Evolutionary conservation across 306 rosid genomes (phyloP).

Genomic region (Vigna radiata): DNA sequence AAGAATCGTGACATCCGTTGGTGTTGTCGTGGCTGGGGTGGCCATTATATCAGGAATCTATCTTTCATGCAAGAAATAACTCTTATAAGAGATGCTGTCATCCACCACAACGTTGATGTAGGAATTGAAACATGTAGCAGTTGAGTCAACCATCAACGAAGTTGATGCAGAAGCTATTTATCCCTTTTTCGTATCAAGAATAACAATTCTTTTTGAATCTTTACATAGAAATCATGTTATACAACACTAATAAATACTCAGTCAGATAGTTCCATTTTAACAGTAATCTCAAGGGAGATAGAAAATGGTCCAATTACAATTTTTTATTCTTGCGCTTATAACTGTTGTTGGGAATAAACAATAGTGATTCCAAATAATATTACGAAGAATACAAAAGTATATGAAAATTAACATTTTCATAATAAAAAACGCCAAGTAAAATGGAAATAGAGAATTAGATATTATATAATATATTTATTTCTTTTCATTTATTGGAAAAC

Average conservation of each 20-base stretch:
- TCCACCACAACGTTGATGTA: constrained; percentile 15
- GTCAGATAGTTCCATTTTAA: neutral
- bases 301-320: neutral
- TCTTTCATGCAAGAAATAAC: constrained; percentile 68
- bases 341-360: no score
- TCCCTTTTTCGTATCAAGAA: constrained; percentile 4
- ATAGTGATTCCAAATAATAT: no score
- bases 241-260: neutral
- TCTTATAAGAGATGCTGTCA: constrained; percentile 9
- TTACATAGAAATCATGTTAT: neutral
- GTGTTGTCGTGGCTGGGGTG: constrained; percentile 72
- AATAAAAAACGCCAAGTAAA: no score
- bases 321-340: neutral
- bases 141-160: constrained; percentile 39
- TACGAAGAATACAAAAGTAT: no score
- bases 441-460: no score
- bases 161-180: constrained; percentile 37
- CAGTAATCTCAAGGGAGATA: neutral
- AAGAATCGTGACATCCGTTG: constrained; percentile 57
- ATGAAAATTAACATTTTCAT: no score
- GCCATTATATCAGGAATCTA: constrained; percentile 85
- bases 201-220: neutral
- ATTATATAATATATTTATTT: no score
- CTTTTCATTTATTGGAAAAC: no score
- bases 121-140: constrained; percentile 13